Evolutionary conservation across 2,329 filamentous ascomycete species (phyloP), one percentile per base, ranked within the genome.

Genomic region (Pseudocercospora pini-densiflorae): DNA sequence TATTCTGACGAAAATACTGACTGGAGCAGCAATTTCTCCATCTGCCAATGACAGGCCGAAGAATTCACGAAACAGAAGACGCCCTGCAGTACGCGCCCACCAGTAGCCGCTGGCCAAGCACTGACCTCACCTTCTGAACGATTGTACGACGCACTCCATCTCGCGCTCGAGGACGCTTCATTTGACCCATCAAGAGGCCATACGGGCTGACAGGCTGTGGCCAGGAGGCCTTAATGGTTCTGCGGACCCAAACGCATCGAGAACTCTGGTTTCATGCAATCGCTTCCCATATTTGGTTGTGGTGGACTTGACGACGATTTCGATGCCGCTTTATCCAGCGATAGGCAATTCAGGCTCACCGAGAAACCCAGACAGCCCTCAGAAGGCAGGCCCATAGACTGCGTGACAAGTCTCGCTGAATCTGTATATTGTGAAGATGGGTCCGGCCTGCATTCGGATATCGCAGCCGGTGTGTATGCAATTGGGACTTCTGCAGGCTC

Each of bases 91-190:
- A 55, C 51, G 51, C 51, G 51, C 51, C 47, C 27, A 55, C 51
- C 51, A 19, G 27, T 55, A 55, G 51, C 51, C 51, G 51, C 51
- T 27, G 27, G 51, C 51, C 51, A 55, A 55, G 51, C 51, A 55
- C 27, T 27, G 24, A 55, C 51, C 24, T 55, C 51, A 55, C 51
- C 51, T 55, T 43, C 16, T 43, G 40, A 43, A 43, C 16, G 16
- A 51, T 51, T 51, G 19, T 51, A 51, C 14, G 19, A 51, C 47
- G 23, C 47, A 51, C 47, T 51, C 16, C 47, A 24, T 51, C 23
- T 51, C 47, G 47, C 24, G 47, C 47, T 51, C 47, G 47, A 51
- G 21, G 21, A 51, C 47, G 9, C 19, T 27, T 24, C 47, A 16
- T 27, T 51, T 51, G 47, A 19, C 21, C 51, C 24, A 31, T 27